Base-by-base conservation (phyloP, 768 basidiomycete genomes). In the Nevesoporus exiguus region DNA sequence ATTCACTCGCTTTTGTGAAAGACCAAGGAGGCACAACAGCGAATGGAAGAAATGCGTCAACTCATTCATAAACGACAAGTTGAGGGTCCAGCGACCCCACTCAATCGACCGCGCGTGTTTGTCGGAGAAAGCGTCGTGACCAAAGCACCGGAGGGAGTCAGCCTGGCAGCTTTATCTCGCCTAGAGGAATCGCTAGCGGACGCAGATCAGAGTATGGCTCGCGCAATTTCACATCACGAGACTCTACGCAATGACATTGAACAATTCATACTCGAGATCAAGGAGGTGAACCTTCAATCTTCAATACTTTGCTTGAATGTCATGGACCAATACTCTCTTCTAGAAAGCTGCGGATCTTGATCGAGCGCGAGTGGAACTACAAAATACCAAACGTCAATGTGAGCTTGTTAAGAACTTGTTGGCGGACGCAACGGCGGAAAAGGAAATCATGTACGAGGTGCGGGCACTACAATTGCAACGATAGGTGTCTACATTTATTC, bases 401-500 rank as follows among this genome's bases (percentile, higher is more conserved):
- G 90, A 90, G 60, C 73, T 93, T 27, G 81, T 93, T 4, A 90
- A 90, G 69, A 82, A 81, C 59, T 77, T 94, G 27, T 76, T 93
- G 14, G 77, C 80, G 17, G 89, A 95, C 63, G 81, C 84, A 30
- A 88, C 86, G 9, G 79, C 84, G 2, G 94, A 97, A 74, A 90
- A 95, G 70, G 90, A 94, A 63, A 89, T 93, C 67, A 88, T 96
- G 81, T 95, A 94, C 59, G 89, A 93, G 77, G 93, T 93, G 39
- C 62, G 79, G 66, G 22, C 7, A 19, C n/a, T 24, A 30, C 31
- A n/a, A 25, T 25, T 27, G 24, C 21, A 51, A 59, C 15, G 1
- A 40, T 39, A 17, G 42, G 33, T 1, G 34, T 29, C 37, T 34
- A 44, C 11, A 27, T 34, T 41, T 61, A 29, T 46, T 51, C 51